phyloP scores from a whole-genome alignment of 441 rosid genomes.

The Croton laevigatus region DNA sequence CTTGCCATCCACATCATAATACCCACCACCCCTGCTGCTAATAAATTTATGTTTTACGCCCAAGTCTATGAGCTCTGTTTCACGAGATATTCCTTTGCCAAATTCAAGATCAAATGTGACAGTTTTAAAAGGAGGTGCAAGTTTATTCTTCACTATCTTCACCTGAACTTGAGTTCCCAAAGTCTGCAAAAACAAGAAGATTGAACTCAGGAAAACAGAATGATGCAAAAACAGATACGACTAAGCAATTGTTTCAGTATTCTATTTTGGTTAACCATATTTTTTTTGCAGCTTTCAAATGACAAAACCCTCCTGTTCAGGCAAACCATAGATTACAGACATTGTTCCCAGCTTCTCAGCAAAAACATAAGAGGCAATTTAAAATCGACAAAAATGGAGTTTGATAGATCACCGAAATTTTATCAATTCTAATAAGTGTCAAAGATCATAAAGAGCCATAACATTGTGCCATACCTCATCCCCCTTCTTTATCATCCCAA shows the following conservation, averaged over 20 bases:
- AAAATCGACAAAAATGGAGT: not conserved
- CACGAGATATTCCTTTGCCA: constrained; percentile 86
- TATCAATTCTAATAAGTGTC: no score
- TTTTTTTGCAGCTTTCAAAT: not conserved
- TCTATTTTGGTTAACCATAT: no score
- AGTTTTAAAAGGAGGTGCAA: constrained; percentile 86
- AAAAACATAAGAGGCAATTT: not conserved
- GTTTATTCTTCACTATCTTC: constrained; percentile 94
- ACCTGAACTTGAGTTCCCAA: constrained; percentile 71
- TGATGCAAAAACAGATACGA: no score
- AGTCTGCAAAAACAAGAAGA: constrained; percentile 41
- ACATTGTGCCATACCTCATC: constrained; percentile 59
- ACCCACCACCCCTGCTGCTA: constrained; percentile 44
- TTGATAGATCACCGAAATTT: no score
- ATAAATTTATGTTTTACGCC: constrained; percentile 67
- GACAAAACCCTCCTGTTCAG: not conserved
- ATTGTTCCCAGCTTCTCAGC: not conserved
- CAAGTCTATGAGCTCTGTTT: constrained; percentile 66
- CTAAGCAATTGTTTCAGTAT: not conserved
- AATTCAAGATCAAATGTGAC: constrained; percentile 86
- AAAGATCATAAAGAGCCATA: not conserved
- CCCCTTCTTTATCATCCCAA: constrained; percentile 71
- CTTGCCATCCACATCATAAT: constrained; percentile 43
- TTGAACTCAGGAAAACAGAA: constrained; percentile 1
- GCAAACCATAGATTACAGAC: not conserved